Base-by-base conservation (phyloP, 768 basidiomycete genomes). In the Agrocybe chaxingu region DNA sequence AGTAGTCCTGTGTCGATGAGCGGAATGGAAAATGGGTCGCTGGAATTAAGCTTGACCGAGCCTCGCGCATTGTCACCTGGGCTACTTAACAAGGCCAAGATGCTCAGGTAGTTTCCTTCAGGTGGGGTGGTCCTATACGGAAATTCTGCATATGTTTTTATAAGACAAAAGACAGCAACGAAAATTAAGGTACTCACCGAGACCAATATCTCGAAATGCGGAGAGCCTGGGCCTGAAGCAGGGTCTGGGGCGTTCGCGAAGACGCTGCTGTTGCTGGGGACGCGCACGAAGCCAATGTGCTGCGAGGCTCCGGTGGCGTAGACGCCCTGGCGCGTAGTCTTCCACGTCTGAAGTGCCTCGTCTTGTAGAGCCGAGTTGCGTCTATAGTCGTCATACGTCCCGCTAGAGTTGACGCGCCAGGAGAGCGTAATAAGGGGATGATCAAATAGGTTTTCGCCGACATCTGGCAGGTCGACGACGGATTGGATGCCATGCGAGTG, bases 1-100 rank as follows among this genome's bases (percentile, higher is more conserved):
- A 76, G 68, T 62, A 77, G 71, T 34, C 70, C 71, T 1, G 77
- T 75, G 56, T 82, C 69, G 59, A 82, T 78, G 8, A 65, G 39
- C 0, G 80, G 78, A 18, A 62, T 42, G 35, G 65, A 66, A 59
- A 79, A 78, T 9, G 74, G 67, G 54, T 70, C 60, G 12, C 63
- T 70, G 8, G 74, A 70, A 34, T 63, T 70, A 42, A 79, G 50
- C 2, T 57, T 65, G 2, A 70, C 51, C 6, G 57, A 51, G 30
- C 60, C 62, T 24, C 60, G 48, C 54, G 41, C 16, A 8, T 19
- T 4, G 9, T 52, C 3, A 38, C 32, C 40, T 57, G 47, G 7
- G 48, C 46, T 10, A 43, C 24, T 43, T n/a, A n/a, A 19, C n/a
- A 47, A 6, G 29, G 46, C 18, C 8, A 45, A 33, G 16, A 60